Evolutionary conservation across 164 flowering plant species (phyloP).

Genomic region (Tetrastigma voinierianum): DNA sequence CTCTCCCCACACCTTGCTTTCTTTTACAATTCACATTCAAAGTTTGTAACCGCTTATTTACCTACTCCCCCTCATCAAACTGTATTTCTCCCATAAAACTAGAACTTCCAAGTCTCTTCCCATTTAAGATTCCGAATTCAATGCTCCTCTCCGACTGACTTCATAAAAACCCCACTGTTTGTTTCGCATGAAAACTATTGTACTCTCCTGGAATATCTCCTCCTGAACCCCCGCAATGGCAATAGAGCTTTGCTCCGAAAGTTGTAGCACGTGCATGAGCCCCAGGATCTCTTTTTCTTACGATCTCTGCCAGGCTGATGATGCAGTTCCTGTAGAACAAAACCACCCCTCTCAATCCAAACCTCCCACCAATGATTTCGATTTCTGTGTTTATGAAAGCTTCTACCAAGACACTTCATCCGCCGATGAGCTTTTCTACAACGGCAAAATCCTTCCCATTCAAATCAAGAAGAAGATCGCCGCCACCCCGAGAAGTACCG

Average conservation of each 20-base stretch:
- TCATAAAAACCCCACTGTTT: no score
- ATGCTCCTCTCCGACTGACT: no score
- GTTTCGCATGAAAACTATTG: background rate
- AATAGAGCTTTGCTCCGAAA: constrained; percentile 32
- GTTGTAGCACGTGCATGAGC: constrained; percentile 15
- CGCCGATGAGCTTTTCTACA: constrained; percentile 65
- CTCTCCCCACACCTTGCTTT: no score
- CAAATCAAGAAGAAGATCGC: constrained; percentile 35
- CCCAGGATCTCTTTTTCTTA: constrained; percentile 51
- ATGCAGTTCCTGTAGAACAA: constrained; percentile 31
- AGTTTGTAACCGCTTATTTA: no score
- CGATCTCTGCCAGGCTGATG: constrained; percentile 35
- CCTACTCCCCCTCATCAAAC: no score
- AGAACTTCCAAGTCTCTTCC: no score
- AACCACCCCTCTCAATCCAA: constrained; percentile 22
- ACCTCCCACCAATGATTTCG: constrained; percentile 44
- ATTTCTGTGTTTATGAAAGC: constrained; percentile 39
- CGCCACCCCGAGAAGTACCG: background rate
- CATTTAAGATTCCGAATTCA: no score
- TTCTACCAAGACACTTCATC: constrained; percentile 46
- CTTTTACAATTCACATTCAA: no score
- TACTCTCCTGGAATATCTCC: background rate
- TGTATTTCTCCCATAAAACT: no score
- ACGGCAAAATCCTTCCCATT: constrained; percentile 49
- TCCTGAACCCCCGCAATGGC: constrained; percentile 29